Evolutionary conservation across 495 filamentous ascomycete species (phyloP).

Genomic region (Neurospora sp.): DNA sequence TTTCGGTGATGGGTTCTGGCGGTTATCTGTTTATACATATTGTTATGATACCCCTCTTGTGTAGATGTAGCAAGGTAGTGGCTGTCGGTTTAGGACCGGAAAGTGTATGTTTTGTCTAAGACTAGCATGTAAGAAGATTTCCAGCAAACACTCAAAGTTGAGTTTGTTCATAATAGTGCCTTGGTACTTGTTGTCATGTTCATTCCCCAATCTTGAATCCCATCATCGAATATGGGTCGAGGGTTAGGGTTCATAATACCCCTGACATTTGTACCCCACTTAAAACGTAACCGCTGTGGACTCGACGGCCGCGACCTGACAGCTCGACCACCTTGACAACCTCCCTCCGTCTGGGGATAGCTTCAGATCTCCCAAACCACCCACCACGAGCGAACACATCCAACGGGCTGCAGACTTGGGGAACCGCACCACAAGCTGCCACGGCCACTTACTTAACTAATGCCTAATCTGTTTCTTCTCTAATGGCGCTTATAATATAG

Average conservation of each 20-base stretch:
- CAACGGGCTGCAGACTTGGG: neutral
- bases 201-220: neutral
- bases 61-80: neutral
- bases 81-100: neutral
- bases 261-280: neutral
- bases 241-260: neutral
- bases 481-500: neutral
- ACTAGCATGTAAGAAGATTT: neutral
- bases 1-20: neutral
- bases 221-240: neutral
- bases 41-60: neutral
- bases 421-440: neutral
- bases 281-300: neutral
- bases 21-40: neutral
- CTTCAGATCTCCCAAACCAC: neutral
- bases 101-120: neutral
- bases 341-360: neutral
- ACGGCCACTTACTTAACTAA: neutral
- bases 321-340: neutral
- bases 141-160: neutral
- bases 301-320: neutral
- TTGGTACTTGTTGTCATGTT: neutral
- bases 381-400: neutral
- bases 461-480: neutral
- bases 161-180: neutral